Percentiles rank a stretch among this genome's conserved stretches.
These are phyloP conservation scores for Gossypium gossypioides DNA, from an alignment of 441 rosid genomes.

Conservation along the genomic window DNA sequence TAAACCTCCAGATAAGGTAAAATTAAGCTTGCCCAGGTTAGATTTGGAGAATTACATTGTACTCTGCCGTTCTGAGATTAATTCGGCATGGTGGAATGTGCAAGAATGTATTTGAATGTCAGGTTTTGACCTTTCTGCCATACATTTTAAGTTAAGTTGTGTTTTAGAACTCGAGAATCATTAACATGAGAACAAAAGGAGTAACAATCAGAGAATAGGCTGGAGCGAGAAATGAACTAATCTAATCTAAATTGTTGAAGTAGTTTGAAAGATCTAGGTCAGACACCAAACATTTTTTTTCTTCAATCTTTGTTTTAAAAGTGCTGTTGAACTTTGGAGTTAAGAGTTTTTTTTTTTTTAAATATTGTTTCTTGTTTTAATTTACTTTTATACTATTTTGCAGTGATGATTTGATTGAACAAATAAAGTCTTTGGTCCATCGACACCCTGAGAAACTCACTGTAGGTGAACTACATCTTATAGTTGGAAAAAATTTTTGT, in stretches of 20 bases:
- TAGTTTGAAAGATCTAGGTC: background rate
- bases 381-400: conserved; percentile 12
- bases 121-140: background rate
- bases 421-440: conserved; percentile 57
- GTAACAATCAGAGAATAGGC: background rate
- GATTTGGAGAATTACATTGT: background rate
- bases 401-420: conserved; percentile 71
- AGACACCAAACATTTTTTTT: background rate
- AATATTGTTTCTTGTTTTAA: background rate
- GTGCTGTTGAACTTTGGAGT: background rate
- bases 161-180: background rate
- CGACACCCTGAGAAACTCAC: conserved; percentile 83
- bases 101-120: background rate
- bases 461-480: conserved; percentile 28
- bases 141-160: background rate
- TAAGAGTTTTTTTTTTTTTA: background rate
- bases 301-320: background rate
- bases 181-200: background rate
- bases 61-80: background rate
- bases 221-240: background rate
- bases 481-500: background rate
- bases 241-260: background rate
- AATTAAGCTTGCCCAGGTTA: background rate
- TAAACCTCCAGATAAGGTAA: background rate
- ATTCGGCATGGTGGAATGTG: background rate